A percentile compares a stretch with the other conserved stretches of the same genome.
These are phyloP conservation scores for Boletus rubropictus DNA, from an alignment of 768 basidiomycete genomes.

Conservation along the genomic window DNA sequence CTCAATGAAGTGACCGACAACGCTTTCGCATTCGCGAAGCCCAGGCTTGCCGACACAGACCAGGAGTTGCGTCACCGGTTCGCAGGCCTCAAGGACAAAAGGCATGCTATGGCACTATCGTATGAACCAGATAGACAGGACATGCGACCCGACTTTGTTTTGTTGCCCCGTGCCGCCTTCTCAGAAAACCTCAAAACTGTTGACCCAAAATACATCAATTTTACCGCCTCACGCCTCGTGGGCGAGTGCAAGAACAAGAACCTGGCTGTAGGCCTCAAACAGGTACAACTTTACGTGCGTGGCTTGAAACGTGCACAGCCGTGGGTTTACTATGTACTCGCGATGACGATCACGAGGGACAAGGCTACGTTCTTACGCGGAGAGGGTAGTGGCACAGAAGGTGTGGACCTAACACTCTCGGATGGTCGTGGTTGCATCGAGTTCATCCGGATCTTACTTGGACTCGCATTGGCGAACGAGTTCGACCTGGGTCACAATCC, in stretches of 20 bases:
- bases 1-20: no score
- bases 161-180: no score
- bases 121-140: no score
- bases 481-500: constrained; percentile 6
- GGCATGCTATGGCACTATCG: no score
- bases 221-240: not conserved
- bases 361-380: constrained; percentile 5
- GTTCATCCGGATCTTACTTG: constrained; percentile 9
- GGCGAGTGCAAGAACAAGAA: constrained; percentile 5
- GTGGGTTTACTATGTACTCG: constrained; percentile 5
- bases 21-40: no score
- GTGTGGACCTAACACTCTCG: constrained; percentile 1
- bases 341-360: constrained; percentile 1
- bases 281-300: constrained; percentile 2
- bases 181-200: no score
- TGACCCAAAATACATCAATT: no score
- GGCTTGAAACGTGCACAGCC: constrained; percentile 3
- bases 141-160: no score
- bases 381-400: constrained; percentile 10
- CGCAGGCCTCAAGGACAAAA: no score
- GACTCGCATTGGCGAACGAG: constrained; percentile 1
- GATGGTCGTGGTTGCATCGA: constrained; percentile 8
- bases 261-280: not conserved
- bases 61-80: no score
- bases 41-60: no score